Conservation (phyloP, 202 grass and related monocot genomes). For the Brachypodium distachyon region DNA sequence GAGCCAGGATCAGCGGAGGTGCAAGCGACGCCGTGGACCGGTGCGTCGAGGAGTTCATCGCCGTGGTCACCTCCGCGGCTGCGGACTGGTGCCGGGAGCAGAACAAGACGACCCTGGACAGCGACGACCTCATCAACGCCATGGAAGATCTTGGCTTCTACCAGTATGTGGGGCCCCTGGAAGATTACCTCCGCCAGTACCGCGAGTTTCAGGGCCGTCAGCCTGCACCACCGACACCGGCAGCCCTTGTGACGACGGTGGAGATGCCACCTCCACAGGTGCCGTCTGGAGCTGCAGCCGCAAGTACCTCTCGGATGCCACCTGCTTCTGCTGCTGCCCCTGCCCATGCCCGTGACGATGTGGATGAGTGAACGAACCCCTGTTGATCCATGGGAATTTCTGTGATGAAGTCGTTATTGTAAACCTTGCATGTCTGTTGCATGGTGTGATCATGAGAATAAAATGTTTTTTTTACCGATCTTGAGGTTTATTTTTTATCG, state of each 20-base stretch:
- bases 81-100: too few species aligned
- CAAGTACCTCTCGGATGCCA: not conserved
- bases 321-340: too few species aligned
- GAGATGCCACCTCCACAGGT: not conserved
- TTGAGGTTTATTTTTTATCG: too few species aligned
- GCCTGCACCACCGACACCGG: too few species aligned
- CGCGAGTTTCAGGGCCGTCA: not conserved
- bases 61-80: too few species aligned
- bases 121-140: conserved; percentile 27
- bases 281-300: not conserved
- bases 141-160: not conserved
- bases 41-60: too few species aligned
- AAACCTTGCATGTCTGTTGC: not conserved
- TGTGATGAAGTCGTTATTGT: not conserved
- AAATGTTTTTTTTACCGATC: too few species aligned
- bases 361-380: not conserved
- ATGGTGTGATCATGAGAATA: not conserved
- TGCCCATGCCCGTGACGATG: too few species aligned
- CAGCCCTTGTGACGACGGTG: not conserved
- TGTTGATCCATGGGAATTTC: not conserved
- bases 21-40: too few species aligned
- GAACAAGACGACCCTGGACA: not conserved
- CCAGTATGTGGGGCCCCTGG: not conserved
- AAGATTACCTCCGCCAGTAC: not conserved
- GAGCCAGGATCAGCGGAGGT: too few species aligned